Base-by-base conservation (phyloP, 495 filamentous ascomycete species). In the Penicilliopsis zonata region DNA sequence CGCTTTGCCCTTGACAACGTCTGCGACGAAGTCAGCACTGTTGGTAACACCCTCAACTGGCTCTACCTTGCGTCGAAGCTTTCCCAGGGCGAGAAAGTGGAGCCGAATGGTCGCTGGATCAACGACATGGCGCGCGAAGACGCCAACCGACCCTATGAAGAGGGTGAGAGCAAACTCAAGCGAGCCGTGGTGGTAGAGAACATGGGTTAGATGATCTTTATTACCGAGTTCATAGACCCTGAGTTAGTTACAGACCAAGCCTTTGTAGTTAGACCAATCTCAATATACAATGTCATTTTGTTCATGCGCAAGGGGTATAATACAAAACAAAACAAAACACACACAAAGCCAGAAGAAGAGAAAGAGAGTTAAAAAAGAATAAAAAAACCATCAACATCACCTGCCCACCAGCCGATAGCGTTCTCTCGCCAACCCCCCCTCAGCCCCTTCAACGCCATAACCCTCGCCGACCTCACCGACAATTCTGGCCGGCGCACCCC, bases 391-490 rank as follows among this genome's bases (percentile, higher is more conserved):
- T 9, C 9, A 31, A 24, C n/a, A 12, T 50, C 36, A 57, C 35
- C 47, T 43, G 28, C 60, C 60, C 40, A 66, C 60, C 31, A 61
- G 18, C 24, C 56, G 40, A 51, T 66, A 65, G 30, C 59, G 55
- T 56, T 65, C 59, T 46, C 63, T 53, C 35, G 52, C 63, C 58
- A 65, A 39, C 33, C 54, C 58, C 32, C 54, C 61, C 43, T 59
- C 64, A 0, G 57, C 60, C 38, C 55, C 65, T 41, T 66, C 61
- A 44, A 69, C 65, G 9, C 71, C 73, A 63, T 72, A 76, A 2
- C 85, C 87, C 49, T 94, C 86, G 2, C 80, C 80, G 2, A 92
- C 68, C 55, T 94, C 86, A 10, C 81, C 87, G 5, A 93, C 72
- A 36, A 94, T 80, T 29, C 82, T 61, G 3, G 77, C 87, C 3